Conservation (phyloP, 164 flowering plant species). For the Kalanchoe fedtschenkoi region DNA sequence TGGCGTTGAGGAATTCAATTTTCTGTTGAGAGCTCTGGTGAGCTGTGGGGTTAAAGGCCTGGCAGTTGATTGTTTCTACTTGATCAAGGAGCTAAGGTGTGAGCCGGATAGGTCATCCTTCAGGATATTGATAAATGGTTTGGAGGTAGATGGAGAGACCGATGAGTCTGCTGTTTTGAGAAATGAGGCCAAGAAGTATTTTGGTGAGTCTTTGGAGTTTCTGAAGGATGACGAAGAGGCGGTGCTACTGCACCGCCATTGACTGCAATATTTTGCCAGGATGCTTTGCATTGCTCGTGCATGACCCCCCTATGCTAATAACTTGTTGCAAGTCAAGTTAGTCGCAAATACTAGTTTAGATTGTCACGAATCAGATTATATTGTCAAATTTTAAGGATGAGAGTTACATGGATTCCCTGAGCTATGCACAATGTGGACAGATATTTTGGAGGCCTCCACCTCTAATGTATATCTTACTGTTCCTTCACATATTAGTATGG, state of each 20-base stretch:
- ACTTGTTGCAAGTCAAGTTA: no score
- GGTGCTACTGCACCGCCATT: constrained; percentile 1
- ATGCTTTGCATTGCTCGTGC: no score
- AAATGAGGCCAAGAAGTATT: constrained; percentile 39
- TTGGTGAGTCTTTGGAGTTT: constrained; percentile 38
- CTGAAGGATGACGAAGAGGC: constrained; percentile 29
- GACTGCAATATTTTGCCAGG: no score
- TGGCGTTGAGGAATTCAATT: constrained; percentile 42
- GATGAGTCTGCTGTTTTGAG: constrained; percentile 25
- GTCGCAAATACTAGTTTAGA: no score
- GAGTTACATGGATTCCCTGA: no score
- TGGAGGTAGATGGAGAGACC: constrained; percentile 39
- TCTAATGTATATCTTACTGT: no score
- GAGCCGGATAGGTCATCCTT: constrained; percentile 57
- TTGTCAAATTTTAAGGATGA: no score
- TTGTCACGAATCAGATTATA: no score
- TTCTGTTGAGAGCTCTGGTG: constrained; percentile 35
- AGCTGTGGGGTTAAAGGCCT: constrained; percentile 16
- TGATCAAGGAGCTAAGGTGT: constrained; percentile 45
- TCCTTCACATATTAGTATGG: no score
- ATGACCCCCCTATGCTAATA: no score
- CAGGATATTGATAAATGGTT: constrained; percentile 42
- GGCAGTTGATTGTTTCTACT: constrained; percentile 44
- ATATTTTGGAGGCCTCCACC: no score
- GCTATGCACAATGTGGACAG: no score